Conservation (phyloP, 441 rosid species). For the Viola pubescens region DNA sequence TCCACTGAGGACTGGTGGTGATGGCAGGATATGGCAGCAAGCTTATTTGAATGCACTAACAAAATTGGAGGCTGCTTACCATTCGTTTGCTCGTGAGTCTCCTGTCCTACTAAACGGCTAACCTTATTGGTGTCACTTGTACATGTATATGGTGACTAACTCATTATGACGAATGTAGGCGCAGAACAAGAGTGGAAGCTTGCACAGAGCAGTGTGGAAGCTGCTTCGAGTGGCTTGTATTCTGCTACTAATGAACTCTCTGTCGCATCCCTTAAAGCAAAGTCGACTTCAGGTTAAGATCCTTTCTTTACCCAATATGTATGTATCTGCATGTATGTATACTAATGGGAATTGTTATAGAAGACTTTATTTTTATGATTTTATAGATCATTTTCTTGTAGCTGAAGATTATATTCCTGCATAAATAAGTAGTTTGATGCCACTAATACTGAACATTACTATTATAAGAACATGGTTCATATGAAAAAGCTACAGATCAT, state of each 20-base stretch:
- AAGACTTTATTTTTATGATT: no score
- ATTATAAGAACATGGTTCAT: no score
- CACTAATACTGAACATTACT: no score
- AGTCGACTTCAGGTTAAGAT: conserved; percentile 81
- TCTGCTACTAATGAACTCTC: conserved; percentile 72
- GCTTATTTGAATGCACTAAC: conserved; percentile 58
- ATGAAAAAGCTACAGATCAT: no score
- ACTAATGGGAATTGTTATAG: no score
- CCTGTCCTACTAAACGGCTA: conserved; percentile 14
- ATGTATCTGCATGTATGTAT: no score
- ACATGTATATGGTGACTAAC: conserved; percentile 9
- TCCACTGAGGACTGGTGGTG: conserved; percentile 39
- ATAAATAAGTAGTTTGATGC: no score
- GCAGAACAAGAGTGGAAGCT: conserved; percentile 86
- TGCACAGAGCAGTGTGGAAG: conserved; percentile 79
- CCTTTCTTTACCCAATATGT: conserved; percentile 11
- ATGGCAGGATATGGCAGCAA: conserved; percentile 80
- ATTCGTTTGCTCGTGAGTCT: conserved; percentile 77
- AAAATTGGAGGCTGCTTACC: conserved; percentile 68
- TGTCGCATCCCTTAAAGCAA: conserved; percentile 73
- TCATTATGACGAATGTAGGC: conserved; percentile 34
- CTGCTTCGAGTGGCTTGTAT: conserved; percentile 73
- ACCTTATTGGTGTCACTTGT: conserved; percentile 4
- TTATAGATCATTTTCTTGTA: no score
- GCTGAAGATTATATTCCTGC: no score